Conservation (phyloP, 176 grass and related monocot species). For the Oryza glumipatula region DNA sequence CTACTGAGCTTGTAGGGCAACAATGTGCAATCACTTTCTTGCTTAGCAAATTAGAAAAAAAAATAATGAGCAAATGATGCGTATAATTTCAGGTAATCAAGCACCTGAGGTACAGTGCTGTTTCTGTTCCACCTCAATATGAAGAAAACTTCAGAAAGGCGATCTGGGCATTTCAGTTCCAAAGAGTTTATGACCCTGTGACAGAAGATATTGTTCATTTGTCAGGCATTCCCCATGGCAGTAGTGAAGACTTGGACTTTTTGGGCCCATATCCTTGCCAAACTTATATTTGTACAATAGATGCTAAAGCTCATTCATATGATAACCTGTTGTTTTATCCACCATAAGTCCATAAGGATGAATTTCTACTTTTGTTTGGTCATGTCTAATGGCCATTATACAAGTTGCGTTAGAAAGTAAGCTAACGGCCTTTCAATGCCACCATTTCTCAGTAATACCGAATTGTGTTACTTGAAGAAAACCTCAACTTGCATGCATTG, state of each 20-base stretch:
- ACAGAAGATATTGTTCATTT: conserved; percentile 83
- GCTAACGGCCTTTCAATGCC: conserved; percentile 6
- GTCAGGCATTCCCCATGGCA: conserved; percentile 50
- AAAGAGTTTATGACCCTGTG: conserved; percentile 94
- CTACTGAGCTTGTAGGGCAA: not conserved
- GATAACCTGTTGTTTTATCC: not conserved
- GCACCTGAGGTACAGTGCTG: conserved; percentile 71
- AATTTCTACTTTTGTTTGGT: not conserved
- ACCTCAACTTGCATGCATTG: conserved; percentile 14
- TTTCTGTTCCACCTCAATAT: conserved; percentile 76
- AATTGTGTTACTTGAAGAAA: conserved; percentile 14
- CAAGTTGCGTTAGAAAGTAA: conserved; percentile 30
- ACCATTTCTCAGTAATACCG: conserved; percentile 23
- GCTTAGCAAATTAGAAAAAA: not conserved
- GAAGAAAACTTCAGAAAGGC: conserved; percentile 92
- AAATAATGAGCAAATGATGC: not conserved
- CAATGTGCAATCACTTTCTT: not conserved
- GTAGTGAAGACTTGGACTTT: conserved; percentile 87
- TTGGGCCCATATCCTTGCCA: conserved; percentile 95
- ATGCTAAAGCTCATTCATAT: conserved; percentile 27
- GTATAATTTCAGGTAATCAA: conserved; percentile 84
- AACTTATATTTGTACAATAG: conserved; percentile 12
- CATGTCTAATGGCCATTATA: not conserved
- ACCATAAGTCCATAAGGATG: not conserved
- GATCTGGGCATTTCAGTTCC: conserved; percentile 88